Base-by-base conservation (phyloP, 2,329 filamentous ascomycete species). In the Clarireedia hainanense region DNA sequence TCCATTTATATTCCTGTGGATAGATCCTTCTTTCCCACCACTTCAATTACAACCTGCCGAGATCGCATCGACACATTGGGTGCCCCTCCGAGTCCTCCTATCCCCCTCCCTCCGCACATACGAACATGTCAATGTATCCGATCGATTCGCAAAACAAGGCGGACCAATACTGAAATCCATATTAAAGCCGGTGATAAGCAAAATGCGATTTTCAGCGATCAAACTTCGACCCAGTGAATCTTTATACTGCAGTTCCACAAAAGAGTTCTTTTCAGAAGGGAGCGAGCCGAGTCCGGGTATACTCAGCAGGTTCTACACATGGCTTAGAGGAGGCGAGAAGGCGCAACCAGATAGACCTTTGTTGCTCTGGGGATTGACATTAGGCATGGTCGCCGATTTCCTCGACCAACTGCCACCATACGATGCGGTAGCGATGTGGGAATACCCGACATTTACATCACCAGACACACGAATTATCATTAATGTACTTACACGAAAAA, bases 1-100 rank as follows among this genome's bases (percentile, higher is more conserved):
- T 64, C 84, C 85, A 0, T 86, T 83, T 67, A 75, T 88, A 45
- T 88, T 85, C 67, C 71, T 88, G 24, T 71, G 82, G 55, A 85
- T 80, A 2, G 75, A 74, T 17, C 77, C 78, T 27, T 72, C 76
- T 24, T 72, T 80, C 5, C 81, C 83, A 5, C 69, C 77, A 1
- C 73, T 88, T 40, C 75, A 75, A 47, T 73, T 88, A n/a, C 84
- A 88, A 64, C 83, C 84, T 4, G 79, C 80, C 34, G 85, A 88
- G 70, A 83, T 88, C 20, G 83, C 81, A 24, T 83, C 83, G 1
- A 79, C 80, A 2, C 84, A 88, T 67, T 88, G 84, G 85, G 83
- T 88, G 4, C 79, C 85, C 12, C 68, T 88, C 2, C 75, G 79
- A 51, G 78, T 78, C 17, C 75, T 88, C 6, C 72, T 86, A n/a